phyloP scores from a whole-genome alignment of 2,329 filamentous ascomycete species.

The Fusarium proliferatum region DNA sequence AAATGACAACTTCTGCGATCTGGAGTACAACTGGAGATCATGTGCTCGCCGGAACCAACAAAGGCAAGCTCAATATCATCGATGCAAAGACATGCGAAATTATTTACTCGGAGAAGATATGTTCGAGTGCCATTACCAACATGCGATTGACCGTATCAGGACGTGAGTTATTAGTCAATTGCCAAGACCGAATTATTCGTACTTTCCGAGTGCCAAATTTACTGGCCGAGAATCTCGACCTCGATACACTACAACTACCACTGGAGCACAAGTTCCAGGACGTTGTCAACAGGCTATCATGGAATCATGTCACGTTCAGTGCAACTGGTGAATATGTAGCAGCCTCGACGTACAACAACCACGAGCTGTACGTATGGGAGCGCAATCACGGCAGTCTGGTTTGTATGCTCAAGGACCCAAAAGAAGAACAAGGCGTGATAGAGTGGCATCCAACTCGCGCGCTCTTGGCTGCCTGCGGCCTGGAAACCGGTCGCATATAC shows the following conservation, averaged over 20 bases:
- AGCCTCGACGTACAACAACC: slow-evolving; percentile 97
- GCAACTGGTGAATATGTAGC: slow-evolving; percentile 95
- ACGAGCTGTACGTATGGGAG: slow-evolving; percentile 99
- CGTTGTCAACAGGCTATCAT: slow-evolving; percentile 91
- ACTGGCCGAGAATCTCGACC: slow-evolving; percentile 74
- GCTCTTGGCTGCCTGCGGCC: slow-evolving; percentile 87
- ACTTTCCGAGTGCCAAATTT: slow-evolving; percentile 90
- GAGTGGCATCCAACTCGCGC: slow-evolving; percentile 96
- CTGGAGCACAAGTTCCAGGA: slow-evolving; percentile 99
- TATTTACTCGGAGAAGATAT: slow-evolving; percentile 90
- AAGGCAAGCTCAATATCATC: slow-evolving; percentile 96
- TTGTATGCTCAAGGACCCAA: slow-evolving; percentile 95
- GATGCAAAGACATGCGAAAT: slow-evolving; percentile 82
- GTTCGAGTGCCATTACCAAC: slow-evolving; percentile 87
- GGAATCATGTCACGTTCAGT: slow-evolving; percentile 98
- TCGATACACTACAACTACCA: slow-evolving; percentile 87
- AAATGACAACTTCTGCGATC: slow-evolving; percentile 91
- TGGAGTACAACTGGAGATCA: slow-evolving; percentile 89
- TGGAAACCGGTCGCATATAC: slow-evolving; percentile 93
- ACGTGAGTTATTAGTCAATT: slow-evolving; percentile 89
- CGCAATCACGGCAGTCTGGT: slow-evolving; percentile 91
- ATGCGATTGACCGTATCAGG: slow-evolving; percentile 85
- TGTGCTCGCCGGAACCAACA: slow-evolving; percentile 92
- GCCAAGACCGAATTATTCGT: slow-evolving; percentile 92
- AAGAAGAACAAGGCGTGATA: slow-evolving; percentile 94